Evolutionary conservation across 768 basidiomycete species (phyloP).

Genomic region (Suillus subluteus): DNA sequence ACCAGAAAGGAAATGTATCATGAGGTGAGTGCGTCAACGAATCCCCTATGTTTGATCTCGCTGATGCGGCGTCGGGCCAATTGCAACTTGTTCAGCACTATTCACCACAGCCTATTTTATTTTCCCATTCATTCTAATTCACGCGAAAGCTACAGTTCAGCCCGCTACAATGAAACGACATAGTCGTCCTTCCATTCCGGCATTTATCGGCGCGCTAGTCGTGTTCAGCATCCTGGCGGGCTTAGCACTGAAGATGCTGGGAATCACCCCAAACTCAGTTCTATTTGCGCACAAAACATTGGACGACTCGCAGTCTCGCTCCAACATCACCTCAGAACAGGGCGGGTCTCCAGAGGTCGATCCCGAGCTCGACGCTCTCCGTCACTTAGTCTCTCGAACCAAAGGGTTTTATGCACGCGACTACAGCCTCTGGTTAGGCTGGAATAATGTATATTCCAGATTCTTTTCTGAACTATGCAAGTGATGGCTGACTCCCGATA

Average conservation of each 20-base stretch:
- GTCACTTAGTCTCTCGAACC: conserved; percentile 40
- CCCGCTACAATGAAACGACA: not conserved
- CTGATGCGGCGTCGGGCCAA: not conserved
- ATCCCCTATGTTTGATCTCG: not conserved
- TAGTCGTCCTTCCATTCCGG: not conserved
- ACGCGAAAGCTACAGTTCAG: not conserved
- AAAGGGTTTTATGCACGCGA: conserved; percentile 50
- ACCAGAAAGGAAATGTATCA: conserved; percentile 3
- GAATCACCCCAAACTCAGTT: conserved; percentile 20
- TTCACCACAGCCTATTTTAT: conserved; percentile 1
- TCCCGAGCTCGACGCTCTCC: conserved; percentile 34
- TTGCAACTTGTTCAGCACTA: not conserved
- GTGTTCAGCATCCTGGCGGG: conserved; percentile 33
- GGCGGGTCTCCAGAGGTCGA: conserved; percentile 12
- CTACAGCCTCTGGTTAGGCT: conserved; percentile 51
- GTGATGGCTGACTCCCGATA: conserved; percentile 16
- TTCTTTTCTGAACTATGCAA: not conserved
- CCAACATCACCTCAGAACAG: conserved; percentile 14
- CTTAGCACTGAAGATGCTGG: conserved; percentile 25
- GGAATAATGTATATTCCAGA: conserved; percentile 45
- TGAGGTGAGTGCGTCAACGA: not conserved
- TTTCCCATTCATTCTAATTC: not conserved
- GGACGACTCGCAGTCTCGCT: conserved; percentile 19
- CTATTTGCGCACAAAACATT: conserved; percentile 12
- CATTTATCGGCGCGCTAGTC: conserved; percentile 23